Evolutionary conservation across 1,139 yeast genomes (phyloP), one percentile per base, ranked within the genome.

Genomic region (Hemisphaericaspora subhashii): DNA sequence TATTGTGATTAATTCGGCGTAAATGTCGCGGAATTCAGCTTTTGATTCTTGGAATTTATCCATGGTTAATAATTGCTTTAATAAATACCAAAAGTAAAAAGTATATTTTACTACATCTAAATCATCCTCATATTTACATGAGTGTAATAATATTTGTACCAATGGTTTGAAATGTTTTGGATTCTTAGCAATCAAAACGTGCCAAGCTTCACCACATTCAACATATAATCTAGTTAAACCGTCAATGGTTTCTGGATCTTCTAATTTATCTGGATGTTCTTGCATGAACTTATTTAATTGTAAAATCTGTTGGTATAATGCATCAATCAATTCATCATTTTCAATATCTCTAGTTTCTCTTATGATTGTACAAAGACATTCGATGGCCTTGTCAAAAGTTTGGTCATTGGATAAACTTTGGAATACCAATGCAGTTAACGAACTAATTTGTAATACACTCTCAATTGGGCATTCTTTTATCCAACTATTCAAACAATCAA

Each of bases 141-240:
- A 75, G 37, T 79, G 80, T 33, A 88, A 70, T 25, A 90, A 64
- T 8, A 86, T 80, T 44, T 79, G 81, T n/a, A 89, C 94, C 52
- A 92, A 66, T 2, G 86, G 84, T 46, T 78, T 74, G 64, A 88
- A 92, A 41, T 75, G 77, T 35, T 65, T 64, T 0, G 97, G 95
- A 42, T 77, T 70, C 52, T 81, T 81, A 6, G 95, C 92, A 41
- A 90, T 79, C 25, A 86, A 69, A 25, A 86, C 86, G 60, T 88
- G 94, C 98, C 98, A 94, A 2, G 95, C 77, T 60, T 90, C 98
- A 44, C 96, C 96, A 2, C 97, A 95, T 52, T 89, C 96, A 14
- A 90, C 87, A 58, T 86, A 87, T 35, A 94, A 62, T 53, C 92
- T 73, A 0, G 95, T 80, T 44, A 86, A 67, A 17, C 87, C 83